Conservation (phyloP, 2,329 filamentous ascomycete genomes). For the Paracorniculantispora psalliotae region DNA sequence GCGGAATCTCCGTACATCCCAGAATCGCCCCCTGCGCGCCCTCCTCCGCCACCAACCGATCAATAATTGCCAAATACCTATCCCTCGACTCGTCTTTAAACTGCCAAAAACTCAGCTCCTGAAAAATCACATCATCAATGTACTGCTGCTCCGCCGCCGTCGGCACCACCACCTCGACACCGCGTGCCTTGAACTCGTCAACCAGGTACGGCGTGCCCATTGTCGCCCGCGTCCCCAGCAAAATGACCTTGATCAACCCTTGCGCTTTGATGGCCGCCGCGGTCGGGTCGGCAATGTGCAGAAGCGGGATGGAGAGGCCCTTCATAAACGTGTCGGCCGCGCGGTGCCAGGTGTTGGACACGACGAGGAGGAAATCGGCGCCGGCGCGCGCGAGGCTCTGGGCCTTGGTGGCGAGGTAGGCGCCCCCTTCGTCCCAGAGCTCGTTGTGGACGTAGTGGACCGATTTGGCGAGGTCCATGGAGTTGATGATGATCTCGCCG, state of each 20-base stretch:
- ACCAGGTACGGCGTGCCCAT: conserved; percentile 15
- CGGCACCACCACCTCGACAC: conserved; percentile 14
- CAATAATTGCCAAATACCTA: conserved; percentile 14
- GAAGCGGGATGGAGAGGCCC: conserved; percentile 16
- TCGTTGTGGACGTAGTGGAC: conserved; percentile 16
- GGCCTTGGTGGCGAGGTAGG: conserved; percentile 15
- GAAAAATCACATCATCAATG: conserved; percentile 15
- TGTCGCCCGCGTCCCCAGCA: conserved; percentile 16
- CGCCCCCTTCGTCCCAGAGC: conserved; percentile 17
- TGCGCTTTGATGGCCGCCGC: conserved; percentile 7
- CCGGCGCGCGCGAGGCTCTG: conserved; percentile 15
- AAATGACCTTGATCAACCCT: conserved; percentile 2
- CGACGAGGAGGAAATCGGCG: conserved; percentile 17
- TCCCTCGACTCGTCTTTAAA: conserved; percentile 5
- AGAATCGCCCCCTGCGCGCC: conserved; percentile 16
- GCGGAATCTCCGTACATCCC: conserved; percentile 19
- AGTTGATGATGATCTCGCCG: conserved; percentile 18
- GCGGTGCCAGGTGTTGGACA: conserved; percentile 17
- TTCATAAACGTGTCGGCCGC: conserved; percentile 20
- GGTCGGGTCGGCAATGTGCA: conserved; percentile 16
- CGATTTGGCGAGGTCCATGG: conserved; percentile 17
- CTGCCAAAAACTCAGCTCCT: conserved; percentile 10
- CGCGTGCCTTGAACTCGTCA: conserved; percentile 10
- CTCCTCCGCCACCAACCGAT: conserved; percentile 10
- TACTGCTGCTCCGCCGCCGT: conserved; percentile 13